Base-by-base conservation (phyloP, 805 yeast genomes). In the Tetrapisispora namnaoensis region DNA sequence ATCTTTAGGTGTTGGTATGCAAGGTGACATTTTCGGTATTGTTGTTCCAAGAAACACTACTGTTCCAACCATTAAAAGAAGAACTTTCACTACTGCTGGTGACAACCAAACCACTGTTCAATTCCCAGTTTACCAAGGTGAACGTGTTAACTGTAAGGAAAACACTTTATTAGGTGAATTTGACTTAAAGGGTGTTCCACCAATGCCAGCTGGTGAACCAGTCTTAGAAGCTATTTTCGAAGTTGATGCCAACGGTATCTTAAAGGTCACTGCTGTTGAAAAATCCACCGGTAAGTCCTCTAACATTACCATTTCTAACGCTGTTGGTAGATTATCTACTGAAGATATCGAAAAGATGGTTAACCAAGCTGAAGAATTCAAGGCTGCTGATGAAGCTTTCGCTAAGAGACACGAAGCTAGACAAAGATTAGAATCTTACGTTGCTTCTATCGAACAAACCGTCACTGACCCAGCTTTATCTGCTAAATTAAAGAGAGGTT, bases 71-170 rank as follows among this genome's bases (percentile, higher is more conserved):
- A 85, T 88, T 77, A 90, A 90, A 85, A 84, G 95, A 71, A 89
- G 95, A 79, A 91, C 95, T 63, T 90, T 90, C 87, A 88, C 98
- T 70, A 90, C 98, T 61, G 95, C 87, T 68, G 95, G 85, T 63
- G 98, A 90, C 80, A 88, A 87, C 82, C 98, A 90, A 79, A 90
- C 97, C 70, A 86, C 95, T 61, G 97, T 90, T 58, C 91, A 86
- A 75, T 89, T 90, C 86, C 97, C 95, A 74, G 97, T 90, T 59
- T 90, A 84, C 82, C 96, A 90, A 80, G 98, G 98, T 83, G 98
- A 90, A 81, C 91, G 98, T 80, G 95, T 90, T 66, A 86, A 89
- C 88, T 89, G 96, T 74, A 76, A 83, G 69, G 97, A 90, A 79
- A 90, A 90, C 87, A 86, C 95, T 70, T 79, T 83, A 67, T 85